phyloP scores from a whole-genome alignment of 2,329 filamentous ascomycete genomes.

The Fusarium ambrosium region DNA sequence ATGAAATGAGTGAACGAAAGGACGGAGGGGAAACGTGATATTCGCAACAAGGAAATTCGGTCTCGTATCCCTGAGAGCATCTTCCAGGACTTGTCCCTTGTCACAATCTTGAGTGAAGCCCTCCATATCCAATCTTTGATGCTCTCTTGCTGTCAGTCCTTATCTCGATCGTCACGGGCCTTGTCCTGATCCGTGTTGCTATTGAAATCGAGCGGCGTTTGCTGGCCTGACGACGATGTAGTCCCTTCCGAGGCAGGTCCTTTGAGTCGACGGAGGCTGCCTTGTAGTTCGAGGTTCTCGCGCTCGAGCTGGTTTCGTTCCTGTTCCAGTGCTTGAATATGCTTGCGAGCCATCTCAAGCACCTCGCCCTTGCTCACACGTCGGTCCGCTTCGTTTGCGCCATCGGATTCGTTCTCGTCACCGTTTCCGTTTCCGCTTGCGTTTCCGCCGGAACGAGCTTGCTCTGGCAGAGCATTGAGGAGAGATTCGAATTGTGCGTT shows the following conservation, averaged over 20 bases:
- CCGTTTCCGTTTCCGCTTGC: constrained; percentile 9
- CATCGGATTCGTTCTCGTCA: constrained; percentile 41
- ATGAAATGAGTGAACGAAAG: background rate
- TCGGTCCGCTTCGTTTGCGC: constrained; percentile 40
- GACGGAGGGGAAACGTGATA: background rate
- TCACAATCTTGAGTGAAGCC: background rate
- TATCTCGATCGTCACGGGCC: constrained; percentile 9
- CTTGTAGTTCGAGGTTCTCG: constrained; percentile 44
- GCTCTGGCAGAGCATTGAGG: constrained; percentile 40
- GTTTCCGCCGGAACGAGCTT: constrained; percentile 31
- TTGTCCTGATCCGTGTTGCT: constrained; percentile 26
- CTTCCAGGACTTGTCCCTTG: background rate
- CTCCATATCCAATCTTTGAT: background rate
- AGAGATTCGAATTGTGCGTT: constrained; percentile 47
- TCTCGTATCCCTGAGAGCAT: background rate
- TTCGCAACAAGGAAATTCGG: background rate
- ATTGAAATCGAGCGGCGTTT: constrained; percentile 31
- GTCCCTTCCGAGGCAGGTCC: constrained; percentile 23
- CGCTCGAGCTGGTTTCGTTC: constrained; percentile 42
- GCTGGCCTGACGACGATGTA: constrained; percentile 20
- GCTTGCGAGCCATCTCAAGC: constrained; percentile 47
- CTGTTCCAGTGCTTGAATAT: constrained; percentile 43
- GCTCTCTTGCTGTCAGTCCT: constrained; percentile 1
- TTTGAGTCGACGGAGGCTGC: constrained; percentile 41
- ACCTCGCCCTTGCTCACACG: constrained; percentile 47